Percentiles rank a stretch among this genome's conserved stretches.
Evolutionary conservation across 2,329 filamentous ascomycete genomes (phyloP).

Genomic region (Aplosporella prunicola): DNA sequence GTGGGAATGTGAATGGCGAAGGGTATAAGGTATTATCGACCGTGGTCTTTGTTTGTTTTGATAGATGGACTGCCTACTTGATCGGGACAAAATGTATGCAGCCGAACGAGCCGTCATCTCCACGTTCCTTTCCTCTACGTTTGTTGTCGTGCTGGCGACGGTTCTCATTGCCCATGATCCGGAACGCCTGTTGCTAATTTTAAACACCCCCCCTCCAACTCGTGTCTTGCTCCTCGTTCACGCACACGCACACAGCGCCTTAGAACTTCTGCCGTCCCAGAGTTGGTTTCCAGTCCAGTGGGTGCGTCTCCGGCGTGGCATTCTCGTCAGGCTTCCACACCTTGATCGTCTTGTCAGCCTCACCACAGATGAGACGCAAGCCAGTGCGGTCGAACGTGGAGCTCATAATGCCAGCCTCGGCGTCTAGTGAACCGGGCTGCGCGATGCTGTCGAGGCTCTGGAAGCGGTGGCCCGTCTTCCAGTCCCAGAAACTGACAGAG

Average conservation of each 20-base stretch:
- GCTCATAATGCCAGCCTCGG: slow-evolving; percentile 90
- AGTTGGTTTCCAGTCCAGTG: slow-evolving; percentile 82
- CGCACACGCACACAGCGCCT: not conserved
- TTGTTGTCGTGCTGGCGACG: too few species aligned
- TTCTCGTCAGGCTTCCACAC: slow-evolving; percentile 92
- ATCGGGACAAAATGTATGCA: too few species aligned
- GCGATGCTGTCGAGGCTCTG: slow-evolving; percentile 84
- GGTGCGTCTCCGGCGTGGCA: slow-evolving; percentile 84
- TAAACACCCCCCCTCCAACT: too few species aligned
- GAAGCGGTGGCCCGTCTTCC: slow-evolving; percentile 91
- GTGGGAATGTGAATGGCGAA: too few species aligned
- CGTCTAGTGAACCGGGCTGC: slow-evolving; percentile 87
- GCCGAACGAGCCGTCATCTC: too few species aligned
- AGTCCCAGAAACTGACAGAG: slow-evolving; percentile 96
- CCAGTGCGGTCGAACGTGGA: slow-evolving; percentile 88
- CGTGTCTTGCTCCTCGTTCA: too few species aligned
- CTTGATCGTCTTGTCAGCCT: slow-evolving; percentile 95
- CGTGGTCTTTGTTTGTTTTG: too few species aligned
- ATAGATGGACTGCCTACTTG: too few species aligned
- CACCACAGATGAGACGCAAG: slow-evolving; percentile 80
- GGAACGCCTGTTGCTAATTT: too few species aligned
- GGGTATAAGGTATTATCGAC: too few species aligned
- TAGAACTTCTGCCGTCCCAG: slow-evolving; percentile 38
- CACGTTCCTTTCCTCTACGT: too few species aligned
- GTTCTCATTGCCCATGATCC: too few species aligned